Percentiles rank a stretch among this genome's conserved stretches.
Evolutionary conservation across 805 yeast genomes (phyloP).

Genomic region (Diddensiella transvaalensis): DNA sequence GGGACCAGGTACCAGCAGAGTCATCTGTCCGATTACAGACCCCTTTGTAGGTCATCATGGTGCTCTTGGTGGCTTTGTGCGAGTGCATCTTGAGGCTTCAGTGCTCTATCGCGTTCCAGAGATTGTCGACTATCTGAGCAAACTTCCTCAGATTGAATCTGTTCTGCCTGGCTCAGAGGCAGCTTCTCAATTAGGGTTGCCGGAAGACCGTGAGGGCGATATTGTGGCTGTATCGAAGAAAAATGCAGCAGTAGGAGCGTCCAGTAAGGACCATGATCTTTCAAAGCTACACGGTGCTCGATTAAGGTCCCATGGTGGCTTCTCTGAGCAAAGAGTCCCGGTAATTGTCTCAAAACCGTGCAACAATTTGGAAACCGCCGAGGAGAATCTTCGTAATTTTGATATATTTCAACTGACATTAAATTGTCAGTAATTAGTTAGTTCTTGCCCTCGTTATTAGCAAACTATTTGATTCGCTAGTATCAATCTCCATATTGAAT

Average conservation of each 20-base stretch:
- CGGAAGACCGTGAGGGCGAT: slow-evolving; percentile 8
- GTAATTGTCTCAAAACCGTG: slow-evolving; percentile 5
- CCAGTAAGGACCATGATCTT: slow-evolving; percentile 4
- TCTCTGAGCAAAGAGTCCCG: slow-evolving; percentile 8
- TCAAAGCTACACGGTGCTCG: slow-evolving; percentile 2
- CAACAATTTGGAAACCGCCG: neutral
- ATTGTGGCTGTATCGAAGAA: slow-evolving; percentile 4
- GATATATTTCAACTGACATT: slow-evolving; percentile 1
- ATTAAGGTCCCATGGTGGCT: slow-evolving; percentile 9
- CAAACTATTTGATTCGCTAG: too few relatives aligned
- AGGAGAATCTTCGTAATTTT: neutral
- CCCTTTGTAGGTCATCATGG: slow-evolving; percentile 11
- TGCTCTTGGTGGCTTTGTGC: slow-evolving; percentile 7
- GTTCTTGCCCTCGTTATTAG: too few relatives aligned
- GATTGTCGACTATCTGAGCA: neutral
- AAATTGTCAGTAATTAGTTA: slow-evolving; percentile 4
- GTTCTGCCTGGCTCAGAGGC: slow-evolving; percentile 5
- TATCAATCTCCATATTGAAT: too few relatives aligned
- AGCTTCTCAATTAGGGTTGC: slow-evolving; percentile 1
- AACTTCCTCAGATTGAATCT: slow-evolving; percentile 1
- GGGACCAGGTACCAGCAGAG: slow-evolving; percentile 7
- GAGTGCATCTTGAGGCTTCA: neutral
- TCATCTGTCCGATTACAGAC: slow-evolving; percentile 8
- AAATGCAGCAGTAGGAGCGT: slow-evolving; percentile 6
- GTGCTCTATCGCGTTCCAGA: neutral